A percentile compares a stretch with the other conserved stretches of the same genome.
phyloP scores from a whole-genome alignment of 768 basidiomycete genomes.

The Boletus barrowsii region DNA sequence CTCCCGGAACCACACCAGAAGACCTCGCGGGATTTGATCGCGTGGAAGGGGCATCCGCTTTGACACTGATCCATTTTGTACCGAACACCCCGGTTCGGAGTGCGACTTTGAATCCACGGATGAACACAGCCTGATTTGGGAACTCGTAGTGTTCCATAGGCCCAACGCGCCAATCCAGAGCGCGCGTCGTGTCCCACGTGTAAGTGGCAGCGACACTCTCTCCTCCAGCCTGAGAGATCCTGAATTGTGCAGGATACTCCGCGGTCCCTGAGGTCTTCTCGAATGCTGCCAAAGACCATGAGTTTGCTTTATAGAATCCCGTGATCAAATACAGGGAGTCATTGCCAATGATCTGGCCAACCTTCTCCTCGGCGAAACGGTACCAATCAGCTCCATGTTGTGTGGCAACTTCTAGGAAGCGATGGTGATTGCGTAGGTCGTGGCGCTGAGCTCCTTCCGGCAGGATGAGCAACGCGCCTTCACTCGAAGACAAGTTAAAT shows the following conservation, averaged over 20 bases:
- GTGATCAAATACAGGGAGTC: constrained; percentile 31
- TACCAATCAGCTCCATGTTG: constrained; percentile 28
- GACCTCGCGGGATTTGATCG: background rate
- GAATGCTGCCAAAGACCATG: constrained; percentile 31
- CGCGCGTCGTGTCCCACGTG: constrained; percentile 6
- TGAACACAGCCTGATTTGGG: constrained; percentile 22
- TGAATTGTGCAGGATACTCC: constrained; percentile 8
- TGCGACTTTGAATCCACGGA: constrained; percentile 20
- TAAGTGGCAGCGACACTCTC: constrained; percentile 3
- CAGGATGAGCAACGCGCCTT: constrained; percentile 31
- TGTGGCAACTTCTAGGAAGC: constrained; percentile 18
- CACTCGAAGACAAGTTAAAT: constrained; percentile 11
- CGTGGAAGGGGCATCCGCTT: background rate
- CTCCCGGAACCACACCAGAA: background rate
- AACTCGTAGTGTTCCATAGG: background rate
- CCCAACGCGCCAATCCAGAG: constrained; percentile 6
- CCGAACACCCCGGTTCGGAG: background rate
- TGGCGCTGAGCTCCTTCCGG: constrained; percentile 26
- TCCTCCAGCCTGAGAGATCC: background rate
- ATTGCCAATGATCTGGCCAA: constrained; percentile 16
- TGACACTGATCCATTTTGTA: constrained; percentile 1
- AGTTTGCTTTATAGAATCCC: background rate
- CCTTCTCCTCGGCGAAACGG: constrained; percentile 16
- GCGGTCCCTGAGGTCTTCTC: background rate
- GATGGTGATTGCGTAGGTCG: constrained; percentile 18